Evolutionary conservation across 2,329 filamentous ascomycete species (phyloP), one percentile per base, ranked within the genome.

Genomic region (Epichloe gansuensis): DNA sequence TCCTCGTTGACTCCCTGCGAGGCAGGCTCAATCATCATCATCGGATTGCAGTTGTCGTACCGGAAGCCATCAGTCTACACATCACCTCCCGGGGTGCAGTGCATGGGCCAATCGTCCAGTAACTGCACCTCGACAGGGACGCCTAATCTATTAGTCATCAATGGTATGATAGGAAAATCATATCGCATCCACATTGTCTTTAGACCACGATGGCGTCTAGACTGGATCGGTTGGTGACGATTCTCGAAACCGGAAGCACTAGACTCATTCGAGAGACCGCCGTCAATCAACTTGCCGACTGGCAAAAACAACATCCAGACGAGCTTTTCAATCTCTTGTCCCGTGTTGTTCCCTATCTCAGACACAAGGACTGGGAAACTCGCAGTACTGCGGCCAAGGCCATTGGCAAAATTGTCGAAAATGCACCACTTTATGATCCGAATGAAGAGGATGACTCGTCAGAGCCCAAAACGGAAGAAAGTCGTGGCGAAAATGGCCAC

Each of bases 241-340:
- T 98, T 67, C 83, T 98, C 62, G 93, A 98, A 77, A 97, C 93
- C 54, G 93, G 93, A 62, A 97, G 91, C 72, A 98, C 93, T 55
- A 85, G 86, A 66, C 77, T 98, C 60, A 97, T 98, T 66, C 85
- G 94, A 60, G 95, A 96, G 65, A 98, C 93, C 57, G 94, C 93
- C 57, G 93, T 95, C 56, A 90, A 94, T 65, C 93, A 98, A 72
- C 79, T 98, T 57, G 93, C 91, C 56, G 93, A 98, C 71, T 93
- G 95, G 69, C 94, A 98, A 71, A 97, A 96, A 67, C 88, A 93
- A 68, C 93, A 97, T 63, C 93, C 93, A 0, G 91, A 98, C 71
- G 94, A 98, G 68, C 76, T 98, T 1, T 97, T 97, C 72, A 96
- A 97, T 65, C 78, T 98, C 6, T 78, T 98, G 12, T 91, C 89